A percentile compares a stretch with the other conserved stretches of the same genome.
phyloP scores from a whole-genome alignment of 352 stramenopile genomes.

The Globisporangium alternatum region DNA sequence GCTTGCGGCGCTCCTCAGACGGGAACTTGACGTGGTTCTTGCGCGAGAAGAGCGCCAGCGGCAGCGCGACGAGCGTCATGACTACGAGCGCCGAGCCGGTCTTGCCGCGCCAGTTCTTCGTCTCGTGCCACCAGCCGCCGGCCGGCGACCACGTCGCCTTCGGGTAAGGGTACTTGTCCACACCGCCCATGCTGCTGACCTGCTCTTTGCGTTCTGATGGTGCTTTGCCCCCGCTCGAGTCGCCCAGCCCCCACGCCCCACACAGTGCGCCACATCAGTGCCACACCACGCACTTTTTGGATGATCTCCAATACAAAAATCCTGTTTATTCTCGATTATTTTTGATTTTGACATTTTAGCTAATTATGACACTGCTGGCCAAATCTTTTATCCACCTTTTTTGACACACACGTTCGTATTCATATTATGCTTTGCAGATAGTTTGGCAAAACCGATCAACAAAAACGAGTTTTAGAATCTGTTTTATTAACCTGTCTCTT shows the following conservation, averaged over 20 bases:
- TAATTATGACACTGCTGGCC: too few relatives aligned
- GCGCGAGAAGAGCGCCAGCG: conserved; percentile 62
- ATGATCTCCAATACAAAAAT: too few relatives aligned
- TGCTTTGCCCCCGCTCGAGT: not conserved
- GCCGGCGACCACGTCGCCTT: conserved; percentile 87
- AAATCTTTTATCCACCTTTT: too few relatives aligned
- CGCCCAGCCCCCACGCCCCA: not conserved
- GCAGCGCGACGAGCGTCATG: conserved; percentile 42
- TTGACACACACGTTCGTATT: too few relatives aligned
- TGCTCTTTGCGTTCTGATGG: conserved; percentile 2
- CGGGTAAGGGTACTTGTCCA: conserved; percentile 82
- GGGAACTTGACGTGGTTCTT: conserved; percentile 72
- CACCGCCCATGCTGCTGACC: conserved; percentile 57
- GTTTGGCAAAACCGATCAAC: too few relatives aligned
- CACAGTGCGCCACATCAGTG: not conserved
- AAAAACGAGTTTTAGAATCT: too few relatives aligned
- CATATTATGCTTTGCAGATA: too few relatives aligned
- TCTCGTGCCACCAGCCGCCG: conserved; percentile 84
- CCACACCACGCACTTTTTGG: not conserved
- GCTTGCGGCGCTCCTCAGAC: conserved; percentile 61
- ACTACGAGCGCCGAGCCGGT: conserved; percentile 57
- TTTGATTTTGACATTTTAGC: too few relatives aligned
- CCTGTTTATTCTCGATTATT: too few relatives aligned
- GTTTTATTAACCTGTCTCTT: too few relatives aligned
- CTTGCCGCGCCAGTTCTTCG: conserved; percentile 81